Conservation (phyloP, 495 filamentous ascomycete genomes). For the Aspergillus affinis region DNA sequence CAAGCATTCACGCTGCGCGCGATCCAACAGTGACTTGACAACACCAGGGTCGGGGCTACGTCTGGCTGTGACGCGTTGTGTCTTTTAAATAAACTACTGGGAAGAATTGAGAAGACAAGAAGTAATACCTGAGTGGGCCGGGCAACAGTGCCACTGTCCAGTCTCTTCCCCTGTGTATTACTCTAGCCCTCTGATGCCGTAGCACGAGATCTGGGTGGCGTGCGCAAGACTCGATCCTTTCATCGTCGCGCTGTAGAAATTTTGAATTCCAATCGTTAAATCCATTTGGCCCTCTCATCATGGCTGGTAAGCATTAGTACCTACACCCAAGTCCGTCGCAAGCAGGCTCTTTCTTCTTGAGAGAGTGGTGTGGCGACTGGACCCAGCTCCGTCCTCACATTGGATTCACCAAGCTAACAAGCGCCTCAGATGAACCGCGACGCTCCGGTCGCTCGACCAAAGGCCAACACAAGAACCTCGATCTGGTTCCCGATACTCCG, state of each 20-base stretch:
- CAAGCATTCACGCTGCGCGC: constrained; percentile 25
- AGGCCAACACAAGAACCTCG: constrained; percentile 87
- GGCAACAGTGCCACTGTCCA: constrained; percentile 31
- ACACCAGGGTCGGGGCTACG: constrained; percentile 7
- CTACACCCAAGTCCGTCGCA: constrained; percentile 17
- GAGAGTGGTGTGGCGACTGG: constrained; percentile 11
- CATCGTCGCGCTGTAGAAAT: constrained; percentile 42
- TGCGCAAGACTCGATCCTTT: constrained; percentile 21
- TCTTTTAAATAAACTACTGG: constrained; percentile 23
- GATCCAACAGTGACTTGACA: constrained; percentile 11
- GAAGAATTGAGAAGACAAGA: constrained; percentile 24
- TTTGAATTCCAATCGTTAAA: constrained; percentile 12
- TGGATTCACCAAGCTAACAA: constrained; percentile 33
- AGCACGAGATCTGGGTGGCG: constrained; percentile 41
- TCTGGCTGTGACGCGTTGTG: constrained; percentile 10
- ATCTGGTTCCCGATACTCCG: constrained; percentile 61
- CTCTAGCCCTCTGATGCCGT: constrained; percentile 45
- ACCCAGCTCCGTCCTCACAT: constrained; percentile 5
- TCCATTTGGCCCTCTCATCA: constrained; percentile 31
- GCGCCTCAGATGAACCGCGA: constrained; percentile 72
- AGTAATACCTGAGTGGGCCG: constrained; percentile 40
- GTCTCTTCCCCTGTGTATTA: constrained; percentile 44
- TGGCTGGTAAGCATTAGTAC: constrained; percentile 52
- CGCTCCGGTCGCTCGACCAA: constrained; percentile 94
- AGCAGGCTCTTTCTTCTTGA: constrained; percentile 8